Conservation (phyloP, 78 protist genomes). For the Emiliania huxleyi region DNA sequence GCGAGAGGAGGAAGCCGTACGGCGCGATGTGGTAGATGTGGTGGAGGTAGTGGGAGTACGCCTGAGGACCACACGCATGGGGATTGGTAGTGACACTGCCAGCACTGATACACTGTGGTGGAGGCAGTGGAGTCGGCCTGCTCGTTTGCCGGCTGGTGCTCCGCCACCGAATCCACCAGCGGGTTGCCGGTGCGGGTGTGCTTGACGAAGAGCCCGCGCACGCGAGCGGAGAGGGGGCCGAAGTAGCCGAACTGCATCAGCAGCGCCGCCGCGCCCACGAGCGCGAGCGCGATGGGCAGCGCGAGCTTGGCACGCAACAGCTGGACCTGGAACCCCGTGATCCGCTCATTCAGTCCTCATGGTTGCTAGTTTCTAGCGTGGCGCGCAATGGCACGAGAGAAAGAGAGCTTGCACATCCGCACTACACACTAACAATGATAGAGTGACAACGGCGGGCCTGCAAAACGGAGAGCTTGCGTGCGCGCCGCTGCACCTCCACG, state of each 20-base stretch:
- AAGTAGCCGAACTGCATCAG: not conserved
- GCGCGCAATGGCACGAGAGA: no score
- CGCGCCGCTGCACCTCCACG: not conserved
- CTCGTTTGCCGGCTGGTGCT: constrained; percentile 40
- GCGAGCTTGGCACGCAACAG: not conserved
- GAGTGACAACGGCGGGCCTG: not conserved
- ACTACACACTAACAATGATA: no score
- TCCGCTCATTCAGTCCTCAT: no score
- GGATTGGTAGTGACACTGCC: no score
- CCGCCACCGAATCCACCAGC: constrained; percentile 49
- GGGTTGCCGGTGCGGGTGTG: constrained; percentile 57
- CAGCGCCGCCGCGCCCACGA: not conserved
- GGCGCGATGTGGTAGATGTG: not conserved
- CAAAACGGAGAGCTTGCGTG: not conserved
- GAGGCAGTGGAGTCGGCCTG: not conserved
- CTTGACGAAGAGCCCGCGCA: constrained; percentile 28
- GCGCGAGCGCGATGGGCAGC: not conserved
- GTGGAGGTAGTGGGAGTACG: not conserved
- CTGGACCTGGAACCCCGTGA: not conserved
- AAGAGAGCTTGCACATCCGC: no score
- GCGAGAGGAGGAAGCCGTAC: not conserved
- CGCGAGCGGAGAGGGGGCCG: constrained; percentile 27
- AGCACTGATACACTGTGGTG: no score
- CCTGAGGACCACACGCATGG: no score
- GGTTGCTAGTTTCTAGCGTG: no score